Evolutionary conservation across 2,329 filamentous ascomycete species (phyloP).

Genomic region (Grosmannia clavigera): DNA sequence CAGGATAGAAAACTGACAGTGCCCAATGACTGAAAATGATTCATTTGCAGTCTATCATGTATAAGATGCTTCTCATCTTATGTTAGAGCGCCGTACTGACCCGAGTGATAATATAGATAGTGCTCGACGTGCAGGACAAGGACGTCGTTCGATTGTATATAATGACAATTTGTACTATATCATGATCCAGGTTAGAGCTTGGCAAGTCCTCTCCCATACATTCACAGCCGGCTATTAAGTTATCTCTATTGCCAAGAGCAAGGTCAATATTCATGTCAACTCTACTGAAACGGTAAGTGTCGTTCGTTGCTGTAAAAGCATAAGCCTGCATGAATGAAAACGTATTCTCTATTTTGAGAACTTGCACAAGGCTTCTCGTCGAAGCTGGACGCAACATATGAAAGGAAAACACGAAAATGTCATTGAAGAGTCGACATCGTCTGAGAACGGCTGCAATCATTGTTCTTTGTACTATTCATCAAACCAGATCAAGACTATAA

Average conservation of each 20-base stretch:
- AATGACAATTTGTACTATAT: not conserved
- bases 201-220: too few species aligned
- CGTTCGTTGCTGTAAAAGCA: not conserved
- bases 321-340: constrained; percentile 10
- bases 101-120: not conserved
- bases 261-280: too few species aligned
- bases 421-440: constrained; percentile 15
- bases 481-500: not conserved
- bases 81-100: not conserved
- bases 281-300: not conserved
- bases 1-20: not conserved
- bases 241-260: not conserved
- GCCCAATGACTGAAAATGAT: not conserved
- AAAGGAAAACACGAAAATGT: constrained; percentile 7
- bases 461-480: not conserved
- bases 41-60: not conserved
- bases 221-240: not conserved
- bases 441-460: constrained; percentile 5
- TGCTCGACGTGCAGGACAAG: not conserved
- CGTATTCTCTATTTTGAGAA: constrained; percentile 13
- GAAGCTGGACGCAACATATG: not conserved
- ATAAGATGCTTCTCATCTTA: not conserved
- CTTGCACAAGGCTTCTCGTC: not conserved
- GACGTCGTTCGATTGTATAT: not conserved
- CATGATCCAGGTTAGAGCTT: not conserved